Evolutionary conservation across 805 yeast genomes (phyloP).

Genomic region (Kuraishia capsulata): DNA sequence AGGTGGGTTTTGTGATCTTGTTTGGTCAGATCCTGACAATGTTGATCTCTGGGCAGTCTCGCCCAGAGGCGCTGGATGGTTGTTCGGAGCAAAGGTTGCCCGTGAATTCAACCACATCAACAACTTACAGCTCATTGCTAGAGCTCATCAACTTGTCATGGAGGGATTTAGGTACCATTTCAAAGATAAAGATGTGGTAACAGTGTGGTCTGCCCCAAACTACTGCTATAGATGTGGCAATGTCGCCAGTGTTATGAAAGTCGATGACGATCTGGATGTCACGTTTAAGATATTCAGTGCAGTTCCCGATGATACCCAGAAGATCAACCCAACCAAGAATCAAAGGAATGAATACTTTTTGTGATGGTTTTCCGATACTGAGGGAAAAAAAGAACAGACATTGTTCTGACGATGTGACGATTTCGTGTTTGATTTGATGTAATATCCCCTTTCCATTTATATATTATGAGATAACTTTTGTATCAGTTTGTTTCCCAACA

Average conservation of each 20-base stretch:
- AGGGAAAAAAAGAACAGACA: too few relatives aligned
- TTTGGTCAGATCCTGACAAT: slow-evolving; percentile 97
- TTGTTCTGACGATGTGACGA: neutral
- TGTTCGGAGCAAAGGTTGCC: slow-evolving; percentile 89
- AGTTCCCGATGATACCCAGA: slow-evolving; percentile 70
- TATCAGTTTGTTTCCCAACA: slow-evolving; percentile 44
- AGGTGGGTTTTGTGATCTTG: slow-evolving; percentile 96
- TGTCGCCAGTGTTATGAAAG: slow-evolving; percentile 96
- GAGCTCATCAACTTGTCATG: slow-evolving; percentile 98
- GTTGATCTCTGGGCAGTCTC: slow-evolving; percentile 98
- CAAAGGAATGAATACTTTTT: slow-evolving; percentile 28
- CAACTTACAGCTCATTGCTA: slow-evolving; percentile 77
- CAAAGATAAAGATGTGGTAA: slow-evolving; percentile 91
- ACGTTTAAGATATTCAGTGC: slow-evolving; percentile 92
- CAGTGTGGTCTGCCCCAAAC: slow-evolving; percentile 97
- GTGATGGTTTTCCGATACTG: slow-evolving; percentile 3
- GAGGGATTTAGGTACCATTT: slow-evolving; percentile 97
- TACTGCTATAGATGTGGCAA: slow-evolving; percentile 97
- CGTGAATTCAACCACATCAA: slow-evolving; percentile 95
- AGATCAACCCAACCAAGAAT: slow-evolving; percentile 23
- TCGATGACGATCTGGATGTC: slow-evolving; percentile 79
- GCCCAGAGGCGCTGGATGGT: slow-evolving; percentile 98
- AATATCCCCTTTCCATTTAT: too few relatives aligned
- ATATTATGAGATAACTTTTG: too few relatives aligned
- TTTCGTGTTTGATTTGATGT: neutral